Evolutionary conservation across 371 early-diverging fungal species (phyloP), one percentile per base, ranked within the genome.

Genomic region (Actinomortierella wolfii): DNA sequence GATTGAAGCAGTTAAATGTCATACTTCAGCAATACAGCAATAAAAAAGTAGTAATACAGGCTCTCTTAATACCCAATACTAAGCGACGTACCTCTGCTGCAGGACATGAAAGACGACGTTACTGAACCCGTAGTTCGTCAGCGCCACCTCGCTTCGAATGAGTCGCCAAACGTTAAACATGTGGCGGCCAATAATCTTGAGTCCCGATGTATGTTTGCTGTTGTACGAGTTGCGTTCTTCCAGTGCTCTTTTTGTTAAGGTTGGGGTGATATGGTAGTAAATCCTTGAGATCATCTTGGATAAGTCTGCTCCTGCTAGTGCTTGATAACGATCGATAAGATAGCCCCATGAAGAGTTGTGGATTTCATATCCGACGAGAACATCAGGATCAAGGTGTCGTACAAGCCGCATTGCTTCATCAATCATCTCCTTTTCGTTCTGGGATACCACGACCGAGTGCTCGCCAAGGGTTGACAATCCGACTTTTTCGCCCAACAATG

Each of bases 331-430:
- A 41, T 94, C 92, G 7, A 92, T 70, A 3, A 94, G 61, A 61
- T 92, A 97, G 3, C 96, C 96, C 95, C 94, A 95, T 0, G 95
- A 95, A 2, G 86, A 59, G 15, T 78, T 83, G 49, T 95, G 90
- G 1, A 95, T 76, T 55, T 97, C 96, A 58, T 90, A 96, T 0
- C 97, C 97, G 0, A 84, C 81, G 39, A 95, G 67, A 52, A 95
- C 83, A 61, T 97, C 97, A 0, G 97, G 97, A 67, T 97, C 95
- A 51, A 82, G 81, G 0, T 54, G 52, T 0, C 83, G 78, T 1
- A 91, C 81, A 14, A 70, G 73, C 1, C 78, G 67, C 18, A 89
- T 70, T 7, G 92, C 46, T 2, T 63, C 40, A 9, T 71, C 58
- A 45, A 93, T 61, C 59, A 93, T 67, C 14, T 67, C 77, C 9